Base-by-base conservation (phyloP, 2,329 filamentous ascomycete genomes). In the Sporothrix phasma region DNA sequence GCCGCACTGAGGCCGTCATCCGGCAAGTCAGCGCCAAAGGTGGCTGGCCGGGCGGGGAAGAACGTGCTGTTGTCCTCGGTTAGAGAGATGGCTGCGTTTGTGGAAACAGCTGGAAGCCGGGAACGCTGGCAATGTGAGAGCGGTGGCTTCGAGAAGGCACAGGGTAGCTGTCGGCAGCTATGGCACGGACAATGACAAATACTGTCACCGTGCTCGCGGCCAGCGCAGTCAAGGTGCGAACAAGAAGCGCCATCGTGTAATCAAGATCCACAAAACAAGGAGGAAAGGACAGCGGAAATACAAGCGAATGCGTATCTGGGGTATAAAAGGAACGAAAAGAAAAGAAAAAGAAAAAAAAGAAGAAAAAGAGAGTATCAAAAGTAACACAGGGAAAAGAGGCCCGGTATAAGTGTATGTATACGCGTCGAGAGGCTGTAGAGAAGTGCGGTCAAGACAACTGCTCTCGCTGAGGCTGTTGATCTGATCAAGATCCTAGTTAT, bases 31-130 rank as follows among this genome's bases (percentile, higher is more conserved):
- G 94, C 91, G 0, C 94, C 94, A 76, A 97, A 99, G 45, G 91
- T 92, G 62, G 94, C 94, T 66, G 94, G 94, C 58, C 94, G 84
- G 49, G 94, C 92, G 63, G 96, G 82, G 77, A 99, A 99, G 70
- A 95, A 96, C 13, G 94, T 99, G 69, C 91, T 96, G 76, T 99
- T 99, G 76, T 99, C 94, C 75, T 97, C 92, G 72, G 92, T 96
- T 67, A 99, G 83, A 74, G 90, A 96, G 73, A 99, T 97, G 71
- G 95, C 89, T 56, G 94, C 94, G 68, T 94, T 96, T 3, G 92
- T 4, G 93, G 92, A 73, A 99, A 99, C 24, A 99, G 85, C 22
- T 90, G 92, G 68, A 92, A 90, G 3, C 62, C 61, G 2, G 64
- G 64, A 5, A 41, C 45, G 29, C 22, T 60, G 6, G 31, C 10